Base-by-base conservation (phyloP, 805 yeast species). In the Diddensiella santjacobensis region DNA sequence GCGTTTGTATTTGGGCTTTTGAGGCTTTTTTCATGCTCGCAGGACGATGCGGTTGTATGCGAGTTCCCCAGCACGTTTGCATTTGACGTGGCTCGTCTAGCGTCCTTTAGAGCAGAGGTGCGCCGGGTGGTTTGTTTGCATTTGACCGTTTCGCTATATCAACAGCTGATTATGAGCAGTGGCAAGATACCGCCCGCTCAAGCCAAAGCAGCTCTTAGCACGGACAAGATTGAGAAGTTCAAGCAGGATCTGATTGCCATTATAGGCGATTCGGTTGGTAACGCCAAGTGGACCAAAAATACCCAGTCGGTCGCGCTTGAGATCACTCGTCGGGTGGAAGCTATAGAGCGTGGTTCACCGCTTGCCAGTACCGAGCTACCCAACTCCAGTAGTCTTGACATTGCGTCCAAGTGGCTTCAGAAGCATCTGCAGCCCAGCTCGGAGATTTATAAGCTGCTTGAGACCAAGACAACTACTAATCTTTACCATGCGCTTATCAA, bases 201-300 rank as follows among this genome's bases (percentile, higher is more conserved):
- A 36, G 58, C 60, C 5, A 67, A 71, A 45, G 57, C 70, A 44
- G 44, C 48, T 10, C 48, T 51, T 3, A 17, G 42, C 19, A n/a
- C 39, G 2, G 55, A 49, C 18, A 71, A 71, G 42, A 64, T 72
- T 37, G 64, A 69, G 45, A 70, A 66, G 43, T 71, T 87, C 47
- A 87, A 84, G 64, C 80, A 73, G 44, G 91, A 87, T 58, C 78
- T 88, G 37, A 68, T 85, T 46, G 84, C 90, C 26, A 84, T 87
- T 40, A 87, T 87, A 15, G 79, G 88, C 29, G 95, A 87, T 66
- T 87, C 84, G 50, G 84, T 83, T 58, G 96, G 95, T 1, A 86
- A 85, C 63, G 80, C 87, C 50, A 87, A 89, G 69, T 87, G 96
- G 96, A 87, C 96, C 0, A 78, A 87, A 60, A 87, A 87, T 64